A percentile compares a stretch with the other conserved stretches of the same genome.
Evolutionary conservation across 163 green algal genomes (phyloP).

Genomic region (Chloromonas sp.): DNA sequence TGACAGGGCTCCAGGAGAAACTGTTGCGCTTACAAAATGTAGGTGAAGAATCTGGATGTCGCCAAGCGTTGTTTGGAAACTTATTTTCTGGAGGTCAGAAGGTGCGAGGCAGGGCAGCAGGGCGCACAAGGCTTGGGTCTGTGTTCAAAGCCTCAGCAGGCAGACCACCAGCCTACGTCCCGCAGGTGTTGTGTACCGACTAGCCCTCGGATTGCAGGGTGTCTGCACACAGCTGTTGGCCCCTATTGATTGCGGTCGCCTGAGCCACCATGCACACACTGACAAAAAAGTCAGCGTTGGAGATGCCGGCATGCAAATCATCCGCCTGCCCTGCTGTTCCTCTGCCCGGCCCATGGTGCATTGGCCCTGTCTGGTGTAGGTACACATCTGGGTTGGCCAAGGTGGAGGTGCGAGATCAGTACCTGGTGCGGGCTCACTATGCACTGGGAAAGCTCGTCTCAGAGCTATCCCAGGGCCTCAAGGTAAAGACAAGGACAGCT

Average conservation of each 20-base stretch:
- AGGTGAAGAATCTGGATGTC: slow-evolving; percentile 39
- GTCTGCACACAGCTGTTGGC: too few relatives aligned
- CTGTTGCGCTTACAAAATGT: background rate
- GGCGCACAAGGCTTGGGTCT: background rate
- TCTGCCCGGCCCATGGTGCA: background rate
- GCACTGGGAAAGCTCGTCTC: slow-evolving; percentile 38
- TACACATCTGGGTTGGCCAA: background rate
- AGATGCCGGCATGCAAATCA: background rate
- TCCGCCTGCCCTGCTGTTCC: background rate
- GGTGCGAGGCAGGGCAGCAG: slow-evolving; percentile 3
- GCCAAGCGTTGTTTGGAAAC: slow-evolving; percentile 34
- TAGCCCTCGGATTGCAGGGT: too few relatives aligned
- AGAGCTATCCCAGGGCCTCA: slow-evolving; percentile 29
- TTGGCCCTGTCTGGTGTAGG: background rate
- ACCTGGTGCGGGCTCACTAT: slow-evolving; percentile 38
- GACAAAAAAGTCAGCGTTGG: background rate
- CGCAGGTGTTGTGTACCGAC: too few relatives aligned
- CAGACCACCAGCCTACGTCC: too few relatives aligned
- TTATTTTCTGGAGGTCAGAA: slow-evolving; percentile 32
- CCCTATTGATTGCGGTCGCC: background rate
- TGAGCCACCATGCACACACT: background rate
- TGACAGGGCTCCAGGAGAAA: too few relatives aligned
- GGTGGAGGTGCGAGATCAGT: slow-evolving; percentile 37
- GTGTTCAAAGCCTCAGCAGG: background rate
- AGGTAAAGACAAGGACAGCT: slow-evolving; percentile 15